Evolutionary conservation across 1,284 basidiomycete species (phyloP).

Genomic region (Ustilago esculenta): DNA sequence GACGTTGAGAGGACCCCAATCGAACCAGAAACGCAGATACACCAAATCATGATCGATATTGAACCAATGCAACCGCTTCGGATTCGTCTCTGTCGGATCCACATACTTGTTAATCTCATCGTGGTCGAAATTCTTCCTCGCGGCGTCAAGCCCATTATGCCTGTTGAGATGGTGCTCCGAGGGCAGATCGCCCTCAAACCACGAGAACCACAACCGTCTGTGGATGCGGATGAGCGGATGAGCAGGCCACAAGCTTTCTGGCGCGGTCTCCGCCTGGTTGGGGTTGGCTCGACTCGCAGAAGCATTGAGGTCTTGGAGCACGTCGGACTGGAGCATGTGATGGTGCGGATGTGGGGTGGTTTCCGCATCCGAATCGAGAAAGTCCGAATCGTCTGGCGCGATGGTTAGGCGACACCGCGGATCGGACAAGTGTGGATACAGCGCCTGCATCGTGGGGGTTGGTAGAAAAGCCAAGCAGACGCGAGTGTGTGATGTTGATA

Average conservation of each 20-base stretch:
- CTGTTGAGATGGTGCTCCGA: slow-evolving; percentile 41
- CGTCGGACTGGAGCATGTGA: slow-evolving; percentile 26
- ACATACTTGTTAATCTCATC: slow-evolving; percentile 33
- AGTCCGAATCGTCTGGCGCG: slow-evolving; percentile 59
- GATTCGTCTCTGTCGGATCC: slow-evolving; percentile 31
- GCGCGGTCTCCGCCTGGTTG: background rate
- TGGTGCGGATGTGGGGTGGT: slow-evolving; percentile 17
- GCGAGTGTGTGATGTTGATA: too few relatives aligned
- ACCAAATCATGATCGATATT: slow-evolving; percentile 85
- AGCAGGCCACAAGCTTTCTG: slow-evolving; percentile 31
- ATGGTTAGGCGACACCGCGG: too few relatives aligned
- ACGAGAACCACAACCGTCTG: slow-evolving; percentile 59
- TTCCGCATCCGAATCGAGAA: slow-evolving; percentile 56
- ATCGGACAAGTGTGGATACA: too few relatives aligned
- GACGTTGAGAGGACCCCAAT: slow-evolving; percentile 75
- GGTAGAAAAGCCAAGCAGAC: too few relatives aligned
- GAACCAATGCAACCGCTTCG: slow-evolving; percentile 57
- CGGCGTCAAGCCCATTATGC: slow-evolving; percentile 16
- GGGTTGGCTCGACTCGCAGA: slow-evolving; percentile 3
- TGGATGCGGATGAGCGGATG: slow-evolving; percentile 58
- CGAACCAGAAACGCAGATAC: slow-evolving; percentile 82
- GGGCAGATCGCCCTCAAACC: slow-evolving; percentile 33
- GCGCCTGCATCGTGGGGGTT: too few relatives aligned
- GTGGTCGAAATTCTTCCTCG: slow-evolving; percentile 24
- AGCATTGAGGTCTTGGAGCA: slow-evolving; percentile 18